Base-by-base conservation (phyloP, 2,329 filamentous ascomycete species). In the Verticillium alfalfae region DNA sequence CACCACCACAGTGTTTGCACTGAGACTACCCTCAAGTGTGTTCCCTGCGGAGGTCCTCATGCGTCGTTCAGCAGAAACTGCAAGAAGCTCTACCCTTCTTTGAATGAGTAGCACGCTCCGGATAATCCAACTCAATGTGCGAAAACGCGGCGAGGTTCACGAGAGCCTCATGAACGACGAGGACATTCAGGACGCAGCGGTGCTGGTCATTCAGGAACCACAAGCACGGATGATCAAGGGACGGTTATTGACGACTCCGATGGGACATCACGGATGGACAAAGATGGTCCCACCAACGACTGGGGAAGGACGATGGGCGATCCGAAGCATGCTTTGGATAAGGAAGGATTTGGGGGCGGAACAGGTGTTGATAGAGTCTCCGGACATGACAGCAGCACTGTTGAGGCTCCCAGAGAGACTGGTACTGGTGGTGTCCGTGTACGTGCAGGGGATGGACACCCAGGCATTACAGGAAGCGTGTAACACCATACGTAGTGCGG, bases 31-130 rank as follows among this genome's bases (percentile, higher is more conserved):
- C 26, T 26, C 15, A 69, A 67, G 45, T 69, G 65, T 52, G 60
- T 64, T 18, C 63, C 56, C 16, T 71, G 66, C 39, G 63, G 62
- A 15, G 63, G 64, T 12, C 65, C 62, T 7, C 63, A 68, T 22
- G 62, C 65, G 49, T 68, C 62, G 52, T 68, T 67, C 59, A 69
- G 67, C 63, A 66, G 59, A 60, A 69, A 62, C 57, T 69, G 63
- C 62, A 36, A 57, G 62, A 63, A 34, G 52, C 61, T n/a, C 41
- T 34, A 52, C 55, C 66, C 60, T 8, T 37, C 55, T 57, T 57
- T 31, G 2, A 1, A 70, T 68, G 58, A 69, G 34, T 67, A 67
- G 39, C 10, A 55, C 60, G n/a, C 45, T 67, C 36, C 52, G 60
- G 37, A 62, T 68, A 3, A 60, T 67, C 37, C 56, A 65, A 56